phyloP scores from a whole-genome alignment of 805 yeast species.

The Candida corydali region DNA sequence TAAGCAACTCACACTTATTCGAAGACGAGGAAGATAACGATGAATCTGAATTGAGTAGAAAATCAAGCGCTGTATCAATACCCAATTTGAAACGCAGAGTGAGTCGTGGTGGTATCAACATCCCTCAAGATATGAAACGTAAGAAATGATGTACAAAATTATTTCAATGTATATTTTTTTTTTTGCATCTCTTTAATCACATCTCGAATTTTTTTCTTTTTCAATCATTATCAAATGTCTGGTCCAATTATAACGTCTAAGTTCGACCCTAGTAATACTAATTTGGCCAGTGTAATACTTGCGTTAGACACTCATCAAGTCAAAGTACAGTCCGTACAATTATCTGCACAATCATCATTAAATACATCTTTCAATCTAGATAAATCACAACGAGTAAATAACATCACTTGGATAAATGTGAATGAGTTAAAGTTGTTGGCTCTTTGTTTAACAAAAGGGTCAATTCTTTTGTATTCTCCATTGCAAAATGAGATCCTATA shows the following conservation, averaged over 20 bases:
- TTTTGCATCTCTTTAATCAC: not conserved
- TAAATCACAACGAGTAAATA: slow-evolving; percentile 46
- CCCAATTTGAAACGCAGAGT: slow-evolving; percentile 18
- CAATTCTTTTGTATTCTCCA: slow-evolving; percentile 65
- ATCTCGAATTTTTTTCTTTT: slow-evolving; percentile 6
- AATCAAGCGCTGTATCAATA: slow-evolving; percentile 7
- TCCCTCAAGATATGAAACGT: slow-evolving; percentile 6
- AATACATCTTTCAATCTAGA: slow-evolving; percentile 51
- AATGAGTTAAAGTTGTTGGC: slow-evolving; percentile 32
- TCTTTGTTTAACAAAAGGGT: slow-evolving; percentile 64
- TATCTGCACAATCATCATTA: slow-evolving; percentile 37
- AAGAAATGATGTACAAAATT: too few species aligned
- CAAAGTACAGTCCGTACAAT: slow-evolving; percentile 49
- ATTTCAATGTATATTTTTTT: slow-evolving; percentile 1
- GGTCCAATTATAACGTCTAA: slow-evolving; percentile 37
- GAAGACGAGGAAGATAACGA: slow-evolving; percentile 28
- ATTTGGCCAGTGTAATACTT: slow-evolving; percentile 59
- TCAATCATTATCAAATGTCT: slow-evolving; percentile 9
- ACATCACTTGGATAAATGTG: slow-evolving; percentile 48
- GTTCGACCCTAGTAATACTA: slow-evolving; percentile 62
- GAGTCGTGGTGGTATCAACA: slow-evolving; percentile 26
- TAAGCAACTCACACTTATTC: slow-evolving; percentile 32
- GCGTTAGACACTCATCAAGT: slow-evolving; percentile 71
- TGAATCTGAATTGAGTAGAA: slow-evolving; percentile 4
- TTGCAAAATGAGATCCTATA: slow-evolving; percentile 51